A percentile compares a stretch with the other conserved stretches of the same genome.
These are phyloP conservation scores for Trichoderma polysporum DNA, from an alignment of 2,329 filamentous ascomycete genomes.

Conservation along the genomic window DNA sequence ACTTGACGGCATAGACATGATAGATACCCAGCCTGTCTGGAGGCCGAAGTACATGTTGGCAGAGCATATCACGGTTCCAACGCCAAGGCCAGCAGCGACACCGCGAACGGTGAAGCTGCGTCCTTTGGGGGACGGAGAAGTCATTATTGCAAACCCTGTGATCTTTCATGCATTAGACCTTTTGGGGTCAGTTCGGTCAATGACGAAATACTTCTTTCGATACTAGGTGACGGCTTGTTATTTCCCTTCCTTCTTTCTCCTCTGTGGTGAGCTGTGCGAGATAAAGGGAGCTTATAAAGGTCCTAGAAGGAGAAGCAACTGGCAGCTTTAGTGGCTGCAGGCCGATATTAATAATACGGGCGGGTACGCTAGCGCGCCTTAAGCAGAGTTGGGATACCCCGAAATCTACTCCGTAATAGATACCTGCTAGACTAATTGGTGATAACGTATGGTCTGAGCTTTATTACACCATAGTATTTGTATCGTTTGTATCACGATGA, in stretches of 20 bases:
- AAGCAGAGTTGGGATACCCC: neutral
- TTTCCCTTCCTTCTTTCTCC: neutral
- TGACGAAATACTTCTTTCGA: neutral
- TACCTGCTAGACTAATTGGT: no score
- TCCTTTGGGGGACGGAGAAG: constrained; percentile 36
- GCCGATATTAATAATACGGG: neutral
- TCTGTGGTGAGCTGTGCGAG: neutral
- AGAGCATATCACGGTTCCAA: constrained; percentile 90
- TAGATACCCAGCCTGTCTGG: constrained; percentile 71
- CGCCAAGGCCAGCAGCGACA: constrained; percentile 73
- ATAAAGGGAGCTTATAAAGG: neutral
- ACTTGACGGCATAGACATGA: constrained; percentile 96
- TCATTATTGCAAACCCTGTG: constrained; percentile 23
- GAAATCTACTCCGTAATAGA: neutral
- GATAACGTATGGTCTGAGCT: neutral
- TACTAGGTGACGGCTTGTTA: neutral
- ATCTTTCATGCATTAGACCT: neutral
- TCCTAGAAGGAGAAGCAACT: neutral
- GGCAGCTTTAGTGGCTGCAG: neutral
- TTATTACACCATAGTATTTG: neutral
- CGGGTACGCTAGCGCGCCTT: neutral
- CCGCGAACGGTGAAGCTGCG: constrained; percentile 84
- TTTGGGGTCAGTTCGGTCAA: neutral
- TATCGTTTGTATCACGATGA: no score
- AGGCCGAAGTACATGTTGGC: constrained; percentile 99